Evolutionary conservation across 2,329 filamentous ascomycete species (phyloP).

Genomic region (Emydomyces testavorans): DNA sequence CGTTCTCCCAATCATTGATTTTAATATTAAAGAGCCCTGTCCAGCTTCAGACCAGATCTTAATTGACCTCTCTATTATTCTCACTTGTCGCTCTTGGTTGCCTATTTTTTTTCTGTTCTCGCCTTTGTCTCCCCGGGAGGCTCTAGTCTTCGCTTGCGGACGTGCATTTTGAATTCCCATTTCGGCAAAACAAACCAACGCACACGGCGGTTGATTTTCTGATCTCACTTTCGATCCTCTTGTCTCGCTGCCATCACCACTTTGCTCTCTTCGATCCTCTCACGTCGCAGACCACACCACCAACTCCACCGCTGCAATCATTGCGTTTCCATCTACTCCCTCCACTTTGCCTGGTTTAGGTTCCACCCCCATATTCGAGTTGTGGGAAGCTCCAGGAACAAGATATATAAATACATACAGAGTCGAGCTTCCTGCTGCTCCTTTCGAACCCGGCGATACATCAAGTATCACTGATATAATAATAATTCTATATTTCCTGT

Average conservation of each 20-base stretch:
- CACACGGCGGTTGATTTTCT: not conserved
- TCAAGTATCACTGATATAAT: not conserved
- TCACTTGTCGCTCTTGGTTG: not conserved
- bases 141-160: not conserved
- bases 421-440: not conserved
- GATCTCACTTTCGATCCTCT: not conserved
- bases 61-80: not conserved
- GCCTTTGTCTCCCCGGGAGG: not conserved
- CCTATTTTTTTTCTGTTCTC: not conserved
- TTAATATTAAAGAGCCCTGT: not conserved
- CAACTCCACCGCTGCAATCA: not conserved
- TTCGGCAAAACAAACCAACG: not conserved
- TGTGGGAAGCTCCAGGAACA: not conserved
- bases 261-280: not conserved
- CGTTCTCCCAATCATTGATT: not conserved
- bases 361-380: not conserved
- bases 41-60: not conserved
- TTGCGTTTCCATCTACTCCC: not conserved
- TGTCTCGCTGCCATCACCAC: not conserved
- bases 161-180: not conserved
- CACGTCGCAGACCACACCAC: not conserved
- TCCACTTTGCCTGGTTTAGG: not conserved
- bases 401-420: not conserved
- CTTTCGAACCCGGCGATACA: too few relatives aligned
- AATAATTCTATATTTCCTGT: not conserved